phyloP scores from a whole-genome alignment of 1,284 basidiomycete genomes.

The Papiliotrema fonsecae region DNA sequence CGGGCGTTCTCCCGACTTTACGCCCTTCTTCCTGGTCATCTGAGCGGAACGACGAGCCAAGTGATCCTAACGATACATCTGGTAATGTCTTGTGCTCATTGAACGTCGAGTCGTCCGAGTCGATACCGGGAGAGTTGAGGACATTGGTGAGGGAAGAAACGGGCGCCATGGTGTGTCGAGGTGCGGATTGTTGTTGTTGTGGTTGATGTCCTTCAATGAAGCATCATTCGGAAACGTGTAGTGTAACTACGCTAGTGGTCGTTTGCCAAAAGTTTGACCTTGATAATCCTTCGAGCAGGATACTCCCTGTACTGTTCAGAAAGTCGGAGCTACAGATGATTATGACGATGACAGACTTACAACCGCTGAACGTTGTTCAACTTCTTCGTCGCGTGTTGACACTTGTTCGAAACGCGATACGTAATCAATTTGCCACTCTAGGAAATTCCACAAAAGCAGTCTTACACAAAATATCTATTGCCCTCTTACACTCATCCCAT shows the following conservation, averaged over 20 bases:
- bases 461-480: too few species aligned
- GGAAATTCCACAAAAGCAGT: too few species aligned
- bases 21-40: constrained; percentile 30
- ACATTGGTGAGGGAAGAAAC: constrained; percentile 33
- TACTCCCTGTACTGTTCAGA: too few species aligned
- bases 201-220: not conserved
- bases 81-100: constrained; percentile 38
- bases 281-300: too few species aligned
- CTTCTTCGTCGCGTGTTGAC: constrained; percentile 7
- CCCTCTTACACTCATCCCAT: too few species aligned
- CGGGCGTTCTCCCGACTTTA: constrained; percentile 8
- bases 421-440: too few species aligned
- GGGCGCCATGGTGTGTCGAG: constrained; percentile 22
- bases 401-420: too few species aligned
- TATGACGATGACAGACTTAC: too few species aligned
- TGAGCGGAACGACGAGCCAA: constrained; percentile 44
- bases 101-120: constrained; percentile 32
- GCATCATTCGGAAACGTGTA: not conserved
- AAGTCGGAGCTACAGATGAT: too few species aligned
- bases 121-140: constrained; percentile 32
- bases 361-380: too few species aligned
- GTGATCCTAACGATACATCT: constrained; percentile 44
- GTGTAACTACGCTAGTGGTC: too few species aligned
- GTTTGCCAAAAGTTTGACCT: too few species aligned
- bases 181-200: not conserved